These are phyloP conservation scores for Arthrinium phaeospermum DNA, from an alignment of 2,329 filamentous ascomycete genomes.

Conservation along the genomic window DNA sequence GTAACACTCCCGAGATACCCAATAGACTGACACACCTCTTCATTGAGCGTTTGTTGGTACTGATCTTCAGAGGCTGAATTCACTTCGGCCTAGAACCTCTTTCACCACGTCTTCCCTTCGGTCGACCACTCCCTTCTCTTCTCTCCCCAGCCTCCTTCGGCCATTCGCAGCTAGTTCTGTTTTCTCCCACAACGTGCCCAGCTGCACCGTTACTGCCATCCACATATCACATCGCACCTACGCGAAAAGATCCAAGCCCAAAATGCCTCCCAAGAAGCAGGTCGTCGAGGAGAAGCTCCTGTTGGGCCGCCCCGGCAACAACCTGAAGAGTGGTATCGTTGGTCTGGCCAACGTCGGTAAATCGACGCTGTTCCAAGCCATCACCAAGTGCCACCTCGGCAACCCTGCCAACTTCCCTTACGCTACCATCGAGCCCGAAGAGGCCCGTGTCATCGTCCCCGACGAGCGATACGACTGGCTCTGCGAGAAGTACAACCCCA, in stretches of 20 bases:
- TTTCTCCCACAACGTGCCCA: conserved; percentile 56
- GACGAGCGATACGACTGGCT: conserved; percentile 97
- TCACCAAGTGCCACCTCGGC: conserved; percentile 95
- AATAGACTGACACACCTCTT: conserved; percentile 21
- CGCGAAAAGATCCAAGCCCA: conserved; percentile 66
- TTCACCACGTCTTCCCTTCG: conserved; percentile 51
- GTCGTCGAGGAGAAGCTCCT: conserved; percentile 94
- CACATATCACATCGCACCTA: conserved; percentile 59
- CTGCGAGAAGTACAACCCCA: conserved; percentile 94
- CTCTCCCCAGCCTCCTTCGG: conserved; percentile 54
- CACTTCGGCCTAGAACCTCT: not conserved
- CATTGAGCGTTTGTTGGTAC: conserved; percentile 23
- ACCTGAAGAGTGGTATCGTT: conserved; percentile 98
- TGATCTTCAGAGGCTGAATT: conserved; percentile 15
- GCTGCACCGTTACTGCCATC: conserved; percentile 47
- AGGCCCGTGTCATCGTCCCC: conserved; percentile 95
- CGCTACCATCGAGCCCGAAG: conserved; percentile 98
- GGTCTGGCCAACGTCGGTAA: conserved; percentile 99
- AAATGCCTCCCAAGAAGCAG: conserved; percentile 95
- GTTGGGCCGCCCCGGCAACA: conserved; percentile 95
- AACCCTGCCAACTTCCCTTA: conserved; percentile 99
- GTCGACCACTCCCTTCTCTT: conserved; percentile 56
- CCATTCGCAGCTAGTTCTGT: conserved; percentile 72
- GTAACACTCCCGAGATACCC: conserved; percentile 17
- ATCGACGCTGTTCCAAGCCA: conserved; percentile 98